A percentile compares a stretch with the other conserved stretches of the same genome.
Evolutionary conservation across 257 asterid genomes (phyloP).

Genomic region (Lithospermum erythrorhizon): DNA sequence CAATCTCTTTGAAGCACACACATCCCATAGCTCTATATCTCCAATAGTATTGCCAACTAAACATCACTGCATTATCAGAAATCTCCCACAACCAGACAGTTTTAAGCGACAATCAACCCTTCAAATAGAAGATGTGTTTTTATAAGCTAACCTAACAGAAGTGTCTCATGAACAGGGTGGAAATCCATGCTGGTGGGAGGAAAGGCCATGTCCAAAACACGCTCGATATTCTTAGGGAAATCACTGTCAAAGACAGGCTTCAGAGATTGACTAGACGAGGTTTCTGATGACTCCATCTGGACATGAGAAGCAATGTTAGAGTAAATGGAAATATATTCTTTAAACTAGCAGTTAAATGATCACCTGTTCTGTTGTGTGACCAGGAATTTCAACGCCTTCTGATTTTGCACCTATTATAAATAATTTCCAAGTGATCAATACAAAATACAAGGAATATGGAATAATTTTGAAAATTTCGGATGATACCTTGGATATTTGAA

Average conservation of each 20-base stretch:
- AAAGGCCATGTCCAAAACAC: conserved; percentile 27
- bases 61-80: conserved; percentile 7
- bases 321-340: background rate
- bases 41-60: conserved; percentile 57
- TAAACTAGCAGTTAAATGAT: background rate
- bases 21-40: conserved; percentile 49
- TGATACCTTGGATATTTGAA: background rate
- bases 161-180: conserved; percentile 53
- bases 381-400: background rate
- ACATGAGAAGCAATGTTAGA: conserved; percentile 3
- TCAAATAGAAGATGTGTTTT: background rate
- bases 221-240: conserved; percentile 42
- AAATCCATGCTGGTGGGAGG: conserved; percentile 52
- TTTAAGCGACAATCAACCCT: background rate
- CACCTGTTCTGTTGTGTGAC: background rate
- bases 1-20: conserved; percentile 31
- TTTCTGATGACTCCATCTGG: conserved; percentile 28
- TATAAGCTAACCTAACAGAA: conserved; percentile 44
- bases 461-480: background rate
- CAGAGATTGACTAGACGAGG: conserved; percentile 15
- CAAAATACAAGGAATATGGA: too few relatives aligned
- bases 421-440: background rate
- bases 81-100: conserved; percentile 8
- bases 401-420: background rate
- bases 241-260: conserved; percentile 19